Evolutionary conservation across 139 green algal genomes (phyloP), one percentile per base, ranked within the genome.

Genomic region (Eudorina sp.): DNA sequence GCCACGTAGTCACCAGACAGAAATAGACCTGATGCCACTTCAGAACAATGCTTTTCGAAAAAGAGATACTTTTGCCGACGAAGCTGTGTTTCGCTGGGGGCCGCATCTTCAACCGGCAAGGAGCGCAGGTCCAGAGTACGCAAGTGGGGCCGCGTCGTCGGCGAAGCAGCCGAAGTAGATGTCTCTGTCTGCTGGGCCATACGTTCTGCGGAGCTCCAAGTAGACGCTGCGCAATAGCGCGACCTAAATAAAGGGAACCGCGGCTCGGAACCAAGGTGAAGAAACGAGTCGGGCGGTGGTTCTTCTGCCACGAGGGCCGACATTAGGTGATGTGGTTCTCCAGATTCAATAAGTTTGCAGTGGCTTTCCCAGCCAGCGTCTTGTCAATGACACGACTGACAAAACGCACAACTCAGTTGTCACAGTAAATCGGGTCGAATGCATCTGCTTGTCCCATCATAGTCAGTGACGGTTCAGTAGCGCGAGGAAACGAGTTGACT

Each of bases 1-100:
- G 98, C 98, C n/a, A 99, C 97, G 1, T 83, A 83, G 84, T 99
- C 97, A 31, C 95, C 95, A 14, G 92, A 94, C 4, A 99, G 82
- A 87, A 94, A 99, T 41, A 99, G 78, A 21, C 96, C 92, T 0
- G 96, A 91, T 8, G 89, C 89, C 2, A 99, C 94, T 53, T 94
- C 74, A 3, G 91, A 96, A 92, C 96, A 98, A 31, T 96, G 90
- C 53, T 93, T 91, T 79, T 97, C 94, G 64, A 95, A 97, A 36
- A 89, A 89, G 1, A 93, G 83, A 40, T 96, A 94, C 79, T 98
- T 98, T 38, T 96, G 89, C 11, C 94, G 90, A 34, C 95, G 91
- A 18, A 92, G 91, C 36, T 94, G 89, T 25, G 94, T 92, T 86
- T 97, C 95, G 38, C 92, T 95, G 9, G 93, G 94, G 8, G 85